Conservation (phyloP, 768 basidiomycete species). For the Galerina sulciceps region DNA sequence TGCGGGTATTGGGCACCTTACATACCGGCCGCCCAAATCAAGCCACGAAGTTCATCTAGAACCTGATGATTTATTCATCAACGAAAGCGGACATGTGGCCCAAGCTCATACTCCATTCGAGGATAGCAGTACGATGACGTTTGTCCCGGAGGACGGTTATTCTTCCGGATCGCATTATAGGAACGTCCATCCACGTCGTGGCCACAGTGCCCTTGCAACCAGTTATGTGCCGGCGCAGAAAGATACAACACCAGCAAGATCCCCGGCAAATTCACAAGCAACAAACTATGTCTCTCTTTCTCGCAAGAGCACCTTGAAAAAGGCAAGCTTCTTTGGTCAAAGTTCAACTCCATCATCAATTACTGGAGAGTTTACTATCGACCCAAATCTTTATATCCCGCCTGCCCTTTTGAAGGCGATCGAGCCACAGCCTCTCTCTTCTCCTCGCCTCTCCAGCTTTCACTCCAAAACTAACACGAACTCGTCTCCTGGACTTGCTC, state of each 20-base stretch:
- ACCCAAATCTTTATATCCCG: conserved; percentile 45
- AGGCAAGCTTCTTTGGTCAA: conserved; percentile 17
- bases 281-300: conserved; percentile 38
- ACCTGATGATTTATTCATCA: background rate
- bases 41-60: conserved; percentile 1
- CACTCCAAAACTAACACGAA: background rate
- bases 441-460: background rate
- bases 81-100: background rate
- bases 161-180: background rate
- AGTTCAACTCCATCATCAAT: conserved; percentile 26
- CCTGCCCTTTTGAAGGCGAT: conserved; percentile 34
- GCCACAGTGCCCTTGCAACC: conserved; percentile 1
- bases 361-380: conserved; percentile 40
- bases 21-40: conserved; percentile 16
- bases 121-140: conserved; percentile 7
- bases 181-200: background rate
- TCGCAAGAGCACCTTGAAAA: conserved; percentile 29
- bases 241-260: background rate
- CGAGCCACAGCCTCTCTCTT: conserved; percentile 21
- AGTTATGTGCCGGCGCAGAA: background rate
- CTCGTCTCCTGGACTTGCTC: background rate
- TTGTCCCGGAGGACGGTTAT: conserved; percentile 3
- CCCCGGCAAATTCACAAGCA: background rate
- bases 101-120: background rate
- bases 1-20: background rate